Evolutionary conservation across 306 rosid genomes (phyloP), one percentile per base, ranked within the genome.

Genomic region (Myrica gale): DNA sequence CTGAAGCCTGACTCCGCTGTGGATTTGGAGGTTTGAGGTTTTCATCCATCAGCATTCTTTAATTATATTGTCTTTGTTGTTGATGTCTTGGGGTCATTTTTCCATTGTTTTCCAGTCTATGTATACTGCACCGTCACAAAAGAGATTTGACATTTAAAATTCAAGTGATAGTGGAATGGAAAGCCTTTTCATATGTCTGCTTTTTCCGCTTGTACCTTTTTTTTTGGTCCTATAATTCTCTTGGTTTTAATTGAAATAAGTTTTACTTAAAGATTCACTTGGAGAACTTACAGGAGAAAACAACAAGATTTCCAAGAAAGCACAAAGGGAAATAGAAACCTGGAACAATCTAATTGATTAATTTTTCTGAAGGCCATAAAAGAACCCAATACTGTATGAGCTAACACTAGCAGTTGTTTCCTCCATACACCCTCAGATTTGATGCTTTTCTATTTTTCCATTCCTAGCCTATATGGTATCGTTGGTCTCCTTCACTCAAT

Each of bases 1-100:
- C 0, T 94, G 68, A 89, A 32, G 86, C 91, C 68, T 45, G 95
- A 91, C 58, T 84, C 96, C 44, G 96, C 98, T 66, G 78, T 78
- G 19, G 75, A n/a, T 9, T 80, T 87, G 80, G 90, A 79, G 56
- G 78, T 3, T 73, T 89, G 80, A 88, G 78, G 83, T 67, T 73
- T 73, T 65, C 47, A 6, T 23, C 21, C 45, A 67, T 71, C 54
- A 19, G 47, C 57, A 62, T 21, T 68, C 50, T 58, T 50, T 23
- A 43, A 12, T 71, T 50, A 43, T 66, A 44, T 70, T 70, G 37
- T 41, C 62, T 47, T 42, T 47, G 37, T 37, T 71, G 19, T 48
- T 47, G 69, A 73, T 3, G 17, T 23, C 16, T 19, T 39, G 32
- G 71, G 68, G 63, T 47, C 63, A 9, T 56, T 55, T 42, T 69